A percentile compares a stretch with the other conserved stretches of the same genome.
These are phyloP conservation scores for Arthroderma sp. DNA, from an alignment of 2,329 filamentous ascomycete genomes.

Conservation along the genomic window DNA sequence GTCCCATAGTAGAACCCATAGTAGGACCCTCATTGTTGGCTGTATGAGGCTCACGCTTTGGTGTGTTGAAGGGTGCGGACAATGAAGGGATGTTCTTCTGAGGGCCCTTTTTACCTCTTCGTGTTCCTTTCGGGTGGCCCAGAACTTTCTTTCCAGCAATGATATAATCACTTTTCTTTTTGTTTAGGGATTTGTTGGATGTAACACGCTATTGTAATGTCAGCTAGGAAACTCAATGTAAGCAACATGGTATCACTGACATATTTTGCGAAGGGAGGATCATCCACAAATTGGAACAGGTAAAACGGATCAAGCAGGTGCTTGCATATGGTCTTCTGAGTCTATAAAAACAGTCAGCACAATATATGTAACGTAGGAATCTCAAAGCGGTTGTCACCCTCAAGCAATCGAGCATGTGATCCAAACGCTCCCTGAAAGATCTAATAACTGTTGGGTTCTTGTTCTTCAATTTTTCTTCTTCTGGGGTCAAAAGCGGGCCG, in stretches of 20 bases:
- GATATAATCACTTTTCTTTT: conserved; percentile 21
- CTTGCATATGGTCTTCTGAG: conserved; percentile 28
- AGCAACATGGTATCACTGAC: conserved; percentile 5
- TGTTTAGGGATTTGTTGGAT: conserved; percentile 22
- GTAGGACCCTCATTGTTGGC: no score
- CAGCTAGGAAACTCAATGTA: background rate
- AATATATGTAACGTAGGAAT: background rate
- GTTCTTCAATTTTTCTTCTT: conserved; percentile 14
- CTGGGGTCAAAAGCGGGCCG: conserved; percentile 17
- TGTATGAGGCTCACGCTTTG: background rate
- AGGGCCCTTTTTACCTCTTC: background rate
- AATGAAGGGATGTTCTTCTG: background rate
- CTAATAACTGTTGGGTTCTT: conserved; percentile 10
- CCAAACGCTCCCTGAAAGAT: conserved; percentile 10
- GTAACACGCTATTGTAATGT: conserved; percentile 14
- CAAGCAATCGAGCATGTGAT: conserved; percentile 13
- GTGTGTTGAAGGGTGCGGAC: background rate
- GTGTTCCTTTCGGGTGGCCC: conserved; percentile 3
- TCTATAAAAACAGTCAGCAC: conserved; percentile 8
- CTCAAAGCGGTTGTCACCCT: conserved; percentile 6
- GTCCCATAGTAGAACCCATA: no score
- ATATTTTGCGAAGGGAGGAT: conserved; percentile 18
- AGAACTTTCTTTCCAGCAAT: conserved; percentile 19
- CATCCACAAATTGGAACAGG: conserved; percentile 23
- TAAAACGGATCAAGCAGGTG: conserved; percentile 25